Conservation (phyloP, 2,329 filamentous ascomycete genomes). For the Cladosporium cucumerinum region DNA sequence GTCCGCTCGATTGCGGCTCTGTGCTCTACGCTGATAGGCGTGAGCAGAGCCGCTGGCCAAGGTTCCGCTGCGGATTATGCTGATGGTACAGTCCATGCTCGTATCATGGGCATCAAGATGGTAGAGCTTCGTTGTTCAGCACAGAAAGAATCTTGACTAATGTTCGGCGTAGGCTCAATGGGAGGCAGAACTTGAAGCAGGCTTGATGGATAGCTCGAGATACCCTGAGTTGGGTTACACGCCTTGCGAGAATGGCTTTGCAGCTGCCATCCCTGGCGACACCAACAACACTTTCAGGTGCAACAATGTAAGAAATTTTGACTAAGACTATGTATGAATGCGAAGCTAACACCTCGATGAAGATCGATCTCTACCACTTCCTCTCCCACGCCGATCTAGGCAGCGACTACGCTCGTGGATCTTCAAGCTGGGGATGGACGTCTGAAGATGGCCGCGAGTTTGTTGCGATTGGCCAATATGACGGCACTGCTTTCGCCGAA, state of each 20-base stretch:
- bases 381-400: constrained; percentile 53
- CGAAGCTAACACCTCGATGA: not conserved
- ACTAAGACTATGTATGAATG: too few relatives aligned
- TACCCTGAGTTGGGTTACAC: constrained; percentile 40
- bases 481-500: constrained; percentile 55
- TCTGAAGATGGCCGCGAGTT: constrained; percentile 53
- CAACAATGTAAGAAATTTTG: constrained; percentile 1
- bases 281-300: constrained; percentile 42
- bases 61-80: constrained; percentile 22
- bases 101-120: constrained; percentile 28
- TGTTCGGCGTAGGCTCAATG: constrained; percentile 27
- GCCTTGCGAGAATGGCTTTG: constrained; percentile 44
- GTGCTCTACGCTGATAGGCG: constrained; percentile 18
- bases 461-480: constrained; percentile 52
- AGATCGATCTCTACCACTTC: constrained; percentile 56
- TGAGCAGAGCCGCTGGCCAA: constrained; percentile 18
- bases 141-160: not conserved
- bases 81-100: constrained; percentile 23
- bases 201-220: constrained; percentile 36
- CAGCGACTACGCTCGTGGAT: constrained; percentile 43
- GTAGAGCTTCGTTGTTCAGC: constrained; percentile 5
- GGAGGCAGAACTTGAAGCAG: constrained; percentile 35
- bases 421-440: constrained; percentile 55
- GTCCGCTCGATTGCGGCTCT: constrained; percentile 10
- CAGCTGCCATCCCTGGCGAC: constrained; percentile 46